These are phyloP conservation scores for Aspergillus incahuasiensis DNA, from an alignment of 495 filamentous ascomycete species.

Conservation along the genomic window DNA sequence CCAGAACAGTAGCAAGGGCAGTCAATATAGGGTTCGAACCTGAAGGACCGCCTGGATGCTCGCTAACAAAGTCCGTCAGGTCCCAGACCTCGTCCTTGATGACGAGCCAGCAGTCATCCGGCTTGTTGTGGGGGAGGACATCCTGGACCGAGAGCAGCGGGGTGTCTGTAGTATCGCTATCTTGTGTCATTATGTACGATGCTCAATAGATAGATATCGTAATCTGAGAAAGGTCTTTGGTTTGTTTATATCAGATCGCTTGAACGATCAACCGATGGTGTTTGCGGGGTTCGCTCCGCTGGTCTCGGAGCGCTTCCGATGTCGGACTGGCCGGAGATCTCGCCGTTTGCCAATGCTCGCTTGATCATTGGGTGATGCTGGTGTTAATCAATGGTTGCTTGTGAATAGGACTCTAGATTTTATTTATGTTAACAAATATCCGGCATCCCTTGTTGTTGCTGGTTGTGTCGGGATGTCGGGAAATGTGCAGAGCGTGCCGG, in stretches of 20 bases:
- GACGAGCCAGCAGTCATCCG: constrained; percentile 6
- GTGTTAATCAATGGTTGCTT: too few species aligned
- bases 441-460: too few species aligned
- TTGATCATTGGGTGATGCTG: too few species aligned
- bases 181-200: not conserved
- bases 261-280: not conserved
- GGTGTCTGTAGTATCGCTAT: not conserved
- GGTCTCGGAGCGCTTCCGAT: not conserved
- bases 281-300: not conserved
- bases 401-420: too few species aligned
- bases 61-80: not conserved
- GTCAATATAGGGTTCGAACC: not conserved
- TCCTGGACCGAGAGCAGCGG: not conserved
- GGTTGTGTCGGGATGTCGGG: too few species aligned
- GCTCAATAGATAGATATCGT: not conserved
- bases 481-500: too few species aligned
- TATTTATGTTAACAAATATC: too few species aligned
- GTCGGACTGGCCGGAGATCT: too few species aligned
- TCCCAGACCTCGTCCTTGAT: constrained; percentile 1
- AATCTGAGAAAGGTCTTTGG: too few species aligned
- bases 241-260: not conserved
- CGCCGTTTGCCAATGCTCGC: too few species aligned
- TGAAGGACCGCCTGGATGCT: not conserved
- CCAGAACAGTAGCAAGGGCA: not conserved
- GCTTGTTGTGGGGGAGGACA: not conserved